phyloP scores from a whole-genome alignment of 306 rosid species.

The Urtica urens region DNA sequence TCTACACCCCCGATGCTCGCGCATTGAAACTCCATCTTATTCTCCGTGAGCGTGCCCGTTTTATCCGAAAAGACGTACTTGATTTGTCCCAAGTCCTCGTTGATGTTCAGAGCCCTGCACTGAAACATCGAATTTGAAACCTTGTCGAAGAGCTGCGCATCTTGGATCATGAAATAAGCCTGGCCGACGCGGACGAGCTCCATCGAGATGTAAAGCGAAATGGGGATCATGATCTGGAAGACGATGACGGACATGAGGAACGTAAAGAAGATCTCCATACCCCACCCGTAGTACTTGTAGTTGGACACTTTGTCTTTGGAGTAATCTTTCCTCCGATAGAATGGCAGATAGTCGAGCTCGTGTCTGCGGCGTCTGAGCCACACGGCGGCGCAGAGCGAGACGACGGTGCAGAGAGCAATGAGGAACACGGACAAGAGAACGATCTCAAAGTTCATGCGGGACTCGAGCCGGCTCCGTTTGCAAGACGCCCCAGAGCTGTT shows the following conservation, averaged over 20 bases:
- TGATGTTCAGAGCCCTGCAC: constrained; percentile 94
- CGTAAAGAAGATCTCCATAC: constrained; percentile 81
- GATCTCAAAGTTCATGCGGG: constrained; percentile 90
- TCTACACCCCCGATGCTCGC: constrained; percentile 83
- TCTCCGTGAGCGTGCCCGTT: constrained; percentile 96
- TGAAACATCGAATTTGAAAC: constrained; percentile 77
- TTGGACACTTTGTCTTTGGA: constrained; percentile 35
- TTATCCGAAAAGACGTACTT: constrained; percentile 89
- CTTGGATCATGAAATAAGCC: constrained; percentile 97
- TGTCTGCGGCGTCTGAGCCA: constrained; percentile 67
- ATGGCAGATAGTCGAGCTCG: constrained; percentile 76
- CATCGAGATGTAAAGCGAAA: constrained; percentile 93
- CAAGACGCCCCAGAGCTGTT: constrained; percentile 90
- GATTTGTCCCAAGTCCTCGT: constrained; percentile 96
- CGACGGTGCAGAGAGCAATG: constrained; percentile 70
- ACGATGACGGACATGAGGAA: constrained; percentile 90
- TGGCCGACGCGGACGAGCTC: constrained; percentile 96
- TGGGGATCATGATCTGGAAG: constrained; percentile 99
- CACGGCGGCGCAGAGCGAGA: constrained; percentile 68
- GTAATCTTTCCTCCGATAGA: constrained; percentile 59
- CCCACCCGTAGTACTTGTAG: constrained; percentile 72
- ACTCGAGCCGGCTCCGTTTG: constrained; percentile 82
- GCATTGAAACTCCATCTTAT: constrained; percentile 88
- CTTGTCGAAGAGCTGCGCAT: constrained; percentile 53
- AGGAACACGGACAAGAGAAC: constrained; percentile 80